Evolutionary conservation across 2,329 filamentous ascomycete genomes (phyloP).

Genomic region (Sporothrix pseudoabietina): DNA sequence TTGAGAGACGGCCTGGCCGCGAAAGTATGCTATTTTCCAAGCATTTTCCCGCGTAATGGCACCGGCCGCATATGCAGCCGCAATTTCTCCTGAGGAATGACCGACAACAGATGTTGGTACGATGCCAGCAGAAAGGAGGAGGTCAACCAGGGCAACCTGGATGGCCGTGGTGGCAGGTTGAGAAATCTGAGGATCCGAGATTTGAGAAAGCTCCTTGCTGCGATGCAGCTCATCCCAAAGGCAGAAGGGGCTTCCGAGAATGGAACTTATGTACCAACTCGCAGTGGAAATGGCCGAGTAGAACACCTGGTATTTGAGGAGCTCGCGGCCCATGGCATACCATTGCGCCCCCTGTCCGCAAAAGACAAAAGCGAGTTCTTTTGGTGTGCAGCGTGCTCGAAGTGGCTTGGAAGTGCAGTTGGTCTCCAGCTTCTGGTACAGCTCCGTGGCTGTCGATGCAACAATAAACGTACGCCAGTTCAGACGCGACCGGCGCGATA

Average conservation of each 20-base stretch:
- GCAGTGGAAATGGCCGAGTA: constrained; percentile 39
- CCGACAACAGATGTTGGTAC: constrained; percentile 40
- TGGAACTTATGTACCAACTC: constrained; percentile 37
- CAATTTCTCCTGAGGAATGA: constrained; percentile 46
- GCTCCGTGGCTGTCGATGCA: constrained; percentile 29
- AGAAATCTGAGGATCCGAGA: constrained; percentile 39
- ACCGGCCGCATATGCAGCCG: constrained; percentile 43
- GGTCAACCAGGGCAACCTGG: constrained; percentile 43
- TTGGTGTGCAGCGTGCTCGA: constrained; percentile 21
- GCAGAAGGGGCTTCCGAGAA: constrained; percentile 36
- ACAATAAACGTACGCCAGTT: constrained; percentile 32
- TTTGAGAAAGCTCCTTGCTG: constrained; percentile 30
- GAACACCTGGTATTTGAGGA: constrained; percentile 40
- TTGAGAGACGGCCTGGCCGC: constrained; percentile 40
- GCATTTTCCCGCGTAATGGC: constrained; percentile 38
- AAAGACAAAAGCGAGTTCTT: constrained; percentile 40
- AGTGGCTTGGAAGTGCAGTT: constrained; percentile 24
- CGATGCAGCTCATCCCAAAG: constrained; percentile 35
- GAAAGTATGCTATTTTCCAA: constrained; percentile 42
- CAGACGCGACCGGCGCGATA: constrained; percentile 29
- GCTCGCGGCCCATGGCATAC: constrained; percentile 45
- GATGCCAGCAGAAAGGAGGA: constrained; percentile 39
- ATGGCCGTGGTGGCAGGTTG: constrained; percentile 42
- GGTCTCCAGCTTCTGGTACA: constrained; percentile 40
- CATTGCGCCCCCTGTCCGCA: constrained; percentile 45